These are phyloP conservation scores for Ceratocystis diversiconidia DNA, from an alignment of 2,329 filamentous ascomycete genomes.

Conservation along the genomic window DNA sequence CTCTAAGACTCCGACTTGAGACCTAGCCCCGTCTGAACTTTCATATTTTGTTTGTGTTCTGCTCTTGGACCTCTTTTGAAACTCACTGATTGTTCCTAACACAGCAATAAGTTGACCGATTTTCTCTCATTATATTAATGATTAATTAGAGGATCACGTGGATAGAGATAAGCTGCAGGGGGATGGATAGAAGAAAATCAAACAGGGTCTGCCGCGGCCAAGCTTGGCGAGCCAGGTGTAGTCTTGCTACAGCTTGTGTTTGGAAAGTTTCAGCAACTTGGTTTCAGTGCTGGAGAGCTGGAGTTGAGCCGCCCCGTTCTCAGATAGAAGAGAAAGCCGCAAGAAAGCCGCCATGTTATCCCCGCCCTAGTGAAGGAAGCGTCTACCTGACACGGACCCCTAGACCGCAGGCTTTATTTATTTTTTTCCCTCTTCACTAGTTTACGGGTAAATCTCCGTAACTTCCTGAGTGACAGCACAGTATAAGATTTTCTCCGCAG, in stretches of 20 bases:
- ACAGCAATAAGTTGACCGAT: background rate
- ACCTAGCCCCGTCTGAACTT: background rate
- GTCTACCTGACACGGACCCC: background rate
- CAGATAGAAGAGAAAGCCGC: background rate
- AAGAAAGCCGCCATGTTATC: background rate
- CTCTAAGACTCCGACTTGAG: too few relatives aligned
- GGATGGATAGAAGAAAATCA: background rate
- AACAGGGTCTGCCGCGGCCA: background rate
- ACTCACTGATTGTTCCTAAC: background rate
- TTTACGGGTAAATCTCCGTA: too few relatives aligned
- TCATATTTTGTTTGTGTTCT: background rate
- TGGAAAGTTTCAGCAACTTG: background rate
- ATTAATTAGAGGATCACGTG: background rate
- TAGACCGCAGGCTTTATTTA: background rate
- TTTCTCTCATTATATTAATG: too few relatives aligned
- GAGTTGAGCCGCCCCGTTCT: background rate
- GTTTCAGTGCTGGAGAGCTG: background rate
- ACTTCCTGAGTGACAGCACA: background rate
- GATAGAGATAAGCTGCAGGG: background rate
- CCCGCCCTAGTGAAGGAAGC: background rate
- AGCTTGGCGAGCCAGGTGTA: background rate
- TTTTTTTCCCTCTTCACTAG: background rate
- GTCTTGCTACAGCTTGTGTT: background rate
- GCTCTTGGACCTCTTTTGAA: background rate
- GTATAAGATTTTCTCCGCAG: too few relatives aligned